phyloP scores from a whole-genome alignment of 768 basidiomycete genomes.

The Hericium rajendrae region DNA sequence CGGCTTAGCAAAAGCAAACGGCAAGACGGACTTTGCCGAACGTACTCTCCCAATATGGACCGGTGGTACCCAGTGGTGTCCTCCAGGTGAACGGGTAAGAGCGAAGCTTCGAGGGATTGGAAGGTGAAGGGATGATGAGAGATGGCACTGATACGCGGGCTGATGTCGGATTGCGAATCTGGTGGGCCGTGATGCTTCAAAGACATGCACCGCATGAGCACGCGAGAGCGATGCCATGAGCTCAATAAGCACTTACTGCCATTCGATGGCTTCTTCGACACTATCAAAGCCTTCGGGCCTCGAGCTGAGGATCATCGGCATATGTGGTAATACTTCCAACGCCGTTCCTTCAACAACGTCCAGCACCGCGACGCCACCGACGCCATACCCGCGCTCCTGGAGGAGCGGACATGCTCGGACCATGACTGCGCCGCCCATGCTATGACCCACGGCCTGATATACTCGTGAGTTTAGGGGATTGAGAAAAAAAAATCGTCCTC shows the following conservation, averaged over 20 bases:
- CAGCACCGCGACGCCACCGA: slow-evolving; percentile 72
- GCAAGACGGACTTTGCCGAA: slow-evolving; percentile 2
- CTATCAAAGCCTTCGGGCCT: slow-evolving; percentile 82
- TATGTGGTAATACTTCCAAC: slow-evolving; percentile 84
- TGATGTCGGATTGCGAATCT: slow-evolving; percentile 72
- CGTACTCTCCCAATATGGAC: slow-evolving; percentile 84
- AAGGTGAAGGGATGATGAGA: slow-evolving; percentile 43
- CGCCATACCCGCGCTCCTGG: slow-evolving; percentile 54
- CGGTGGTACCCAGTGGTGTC: slow-evolving; percentile 74
- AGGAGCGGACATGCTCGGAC: slow-evolving; percentile 61
- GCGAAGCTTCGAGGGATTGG: slow-evolving; percentile 22
- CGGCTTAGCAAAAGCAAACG: neutral
- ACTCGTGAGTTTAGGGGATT: neutral
- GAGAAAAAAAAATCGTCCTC: slow-evolving; percentile 16
- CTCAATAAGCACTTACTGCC: slow-evolving; percentile 76
- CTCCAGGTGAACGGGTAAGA: slow-evolving; percentile 59
- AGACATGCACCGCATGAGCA: neutral
- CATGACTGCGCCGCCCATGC: slow-evolving; percentile 92
- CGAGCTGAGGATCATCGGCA: slow-evolving; percentile 79
- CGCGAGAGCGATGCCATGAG: neutral
- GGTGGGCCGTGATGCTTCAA: slow-evolving; percentile 63
- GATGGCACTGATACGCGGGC: slow-evolving; percentile 86
- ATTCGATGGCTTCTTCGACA: slow-evolving; percentile 79
- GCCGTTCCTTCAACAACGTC: slow-evolving; percentile 94
- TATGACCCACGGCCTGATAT: slow-evolving; percentile 78